These are phyloP conservation scores for Xanthoconium separans DNA, from an alignment of 1,284 basidiomycete genomes.

Conservation along the genomic window DNA sequence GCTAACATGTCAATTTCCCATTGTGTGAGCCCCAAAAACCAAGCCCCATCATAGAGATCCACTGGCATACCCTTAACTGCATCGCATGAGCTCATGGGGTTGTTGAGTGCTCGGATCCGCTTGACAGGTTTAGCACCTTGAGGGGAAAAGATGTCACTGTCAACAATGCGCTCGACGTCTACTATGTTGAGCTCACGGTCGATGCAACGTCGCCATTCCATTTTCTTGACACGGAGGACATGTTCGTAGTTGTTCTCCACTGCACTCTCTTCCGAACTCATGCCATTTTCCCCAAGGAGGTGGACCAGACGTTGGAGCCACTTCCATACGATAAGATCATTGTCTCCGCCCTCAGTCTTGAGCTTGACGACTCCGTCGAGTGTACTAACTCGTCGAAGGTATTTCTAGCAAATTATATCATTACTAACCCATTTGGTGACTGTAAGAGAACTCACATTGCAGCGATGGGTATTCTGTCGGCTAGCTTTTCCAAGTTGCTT, in stretches of 20 bases:
- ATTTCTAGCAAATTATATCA: not conserved
- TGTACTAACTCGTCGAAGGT: not conserved
- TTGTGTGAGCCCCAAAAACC: not conserved
- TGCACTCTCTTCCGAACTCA: slow-evolving; percentile 6
- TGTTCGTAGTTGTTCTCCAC: not conserved
- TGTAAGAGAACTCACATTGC: not conserved
- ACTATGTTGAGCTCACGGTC: not conserved
- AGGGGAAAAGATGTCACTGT: not conserved
- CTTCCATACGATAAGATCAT: not conserved
- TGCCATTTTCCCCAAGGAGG: not conserved
- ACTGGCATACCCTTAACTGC: not conserved
- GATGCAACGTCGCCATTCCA: slow-evolving; percentile 1
- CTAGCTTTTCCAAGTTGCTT: not conserved
- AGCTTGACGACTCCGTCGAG: not conserved
- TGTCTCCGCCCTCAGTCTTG: not conserved
- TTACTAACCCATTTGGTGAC: no score
- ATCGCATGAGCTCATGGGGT: not conserved
- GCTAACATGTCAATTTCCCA: no score
- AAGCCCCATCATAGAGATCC: not conserved
- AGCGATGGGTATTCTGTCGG: not conserved
- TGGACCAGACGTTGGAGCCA: not conserved
- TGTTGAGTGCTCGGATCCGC: not conserved
- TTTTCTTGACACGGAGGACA: not conserved
- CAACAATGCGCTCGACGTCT: not conserved
- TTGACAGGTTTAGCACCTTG: slow-evolving; percentile 2